Evolutionary conservation across 2,329 filamentous ascomycete genomes (phyloP).

Genomic region (Diaporthe capsici): DNA sequence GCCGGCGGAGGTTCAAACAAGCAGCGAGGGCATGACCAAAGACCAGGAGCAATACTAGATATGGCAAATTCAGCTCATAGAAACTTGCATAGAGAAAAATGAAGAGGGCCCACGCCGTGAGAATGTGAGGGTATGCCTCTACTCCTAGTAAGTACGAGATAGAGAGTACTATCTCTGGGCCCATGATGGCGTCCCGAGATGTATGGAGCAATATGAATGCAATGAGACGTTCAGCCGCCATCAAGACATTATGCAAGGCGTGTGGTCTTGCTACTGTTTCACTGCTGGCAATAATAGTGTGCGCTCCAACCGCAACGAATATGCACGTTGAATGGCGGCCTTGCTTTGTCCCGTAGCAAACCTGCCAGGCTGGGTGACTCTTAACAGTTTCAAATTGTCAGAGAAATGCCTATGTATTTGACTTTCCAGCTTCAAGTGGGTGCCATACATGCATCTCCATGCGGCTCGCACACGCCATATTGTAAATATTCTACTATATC

Average conservation of each 20-base stretch:
- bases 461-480: too few species aligned
- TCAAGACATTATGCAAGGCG: neutral
- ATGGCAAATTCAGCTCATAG: neutral
- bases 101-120: neutral
- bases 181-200: neutral
- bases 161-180: neutral
- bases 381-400: too few species aligned
- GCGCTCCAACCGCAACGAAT: too few species aligned
- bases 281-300: too few species aligned
- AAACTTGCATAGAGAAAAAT: neutral
- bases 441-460: too few species aligned
- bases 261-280: too few species aligned
- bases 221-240: neutral
- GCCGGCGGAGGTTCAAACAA: neutral
- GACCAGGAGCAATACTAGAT: neutral
- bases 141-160: neutral
- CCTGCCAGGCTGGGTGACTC: too few species aligned
- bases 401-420: too few species aligned
- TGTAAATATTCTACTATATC: too few species aligned
- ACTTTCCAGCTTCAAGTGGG: too few species aligned
- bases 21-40: neutral
- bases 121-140: neutral
- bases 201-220: neutral
- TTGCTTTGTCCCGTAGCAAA: too few species aligned
- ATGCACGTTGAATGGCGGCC: too few species aligned